phyloP scores from a whole-genome alignment of 106 monocot genomes.

The Dendrobium huoshanense region DNA sequence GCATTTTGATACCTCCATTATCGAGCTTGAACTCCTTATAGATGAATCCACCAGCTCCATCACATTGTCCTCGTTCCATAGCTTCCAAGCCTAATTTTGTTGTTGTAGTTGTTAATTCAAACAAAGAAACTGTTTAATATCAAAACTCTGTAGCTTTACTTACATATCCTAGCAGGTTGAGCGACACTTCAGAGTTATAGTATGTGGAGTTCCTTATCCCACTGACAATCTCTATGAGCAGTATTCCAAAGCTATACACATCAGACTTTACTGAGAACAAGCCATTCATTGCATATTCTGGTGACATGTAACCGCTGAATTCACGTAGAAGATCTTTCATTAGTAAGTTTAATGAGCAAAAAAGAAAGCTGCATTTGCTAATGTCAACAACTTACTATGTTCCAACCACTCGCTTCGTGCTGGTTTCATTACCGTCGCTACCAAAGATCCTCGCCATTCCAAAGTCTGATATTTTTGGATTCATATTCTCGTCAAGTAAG shows the following conservation, averaged over 20 bases:
- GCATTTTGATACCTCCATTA: slow-evolving; percentile 21
- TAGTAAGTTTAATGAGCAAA: neutral
- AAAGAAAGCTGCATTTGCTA: neutral
- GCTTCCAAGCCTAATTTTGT: slow-evolving; percentile 15
- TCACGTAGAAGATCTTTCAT: neutral
- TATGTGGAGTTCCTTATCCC: slow-evolving; percentile 28
- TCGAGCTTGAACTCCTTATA: slow-evolving; percentile 10
- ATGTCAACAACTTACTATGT: slow-evolving; percentile 33
- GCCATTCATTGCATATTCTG: slow-evolving; percentile 49
- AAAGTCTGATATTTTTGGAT: slow-evolving; percentile 49
- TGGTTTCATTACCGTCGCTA: slow-evolving; percentile 18
- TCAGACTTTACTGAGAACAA: slow-evolving; percentile 42
- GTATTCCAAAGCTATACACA: slow-evolving; percentile 44
- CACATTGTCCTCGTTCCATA: slow-evolving; percentile 29
- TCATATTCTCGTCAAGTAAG: slow-evolving; percentile 32
- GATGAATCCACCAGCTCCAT: slow-evolving; percentile 28
- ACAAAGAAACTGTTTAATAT: neutral
- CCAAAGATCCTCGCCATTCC: slow-evolving; percentile 49
- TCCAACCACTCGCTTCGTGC: slow-evolving; percentile 31
- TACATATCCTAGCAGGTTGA: slow-evolving; percentile 29
- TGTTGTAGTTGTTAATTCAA: neutral
- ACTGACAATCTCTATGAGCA: slow-evolving; percentile 39
- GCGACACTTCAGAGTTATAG: slow-evolving; percentile 19
- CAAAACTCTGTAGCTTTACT: neutral
- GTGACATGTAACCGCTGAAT: slow-evolving; percentile 41